Percentiles rank a stretch among this genome's conserved stretches.
Evolutionary conservation across 164 flowering plant species (phyloP).

Genomic region (Warburgia ugandensis): DNA sequence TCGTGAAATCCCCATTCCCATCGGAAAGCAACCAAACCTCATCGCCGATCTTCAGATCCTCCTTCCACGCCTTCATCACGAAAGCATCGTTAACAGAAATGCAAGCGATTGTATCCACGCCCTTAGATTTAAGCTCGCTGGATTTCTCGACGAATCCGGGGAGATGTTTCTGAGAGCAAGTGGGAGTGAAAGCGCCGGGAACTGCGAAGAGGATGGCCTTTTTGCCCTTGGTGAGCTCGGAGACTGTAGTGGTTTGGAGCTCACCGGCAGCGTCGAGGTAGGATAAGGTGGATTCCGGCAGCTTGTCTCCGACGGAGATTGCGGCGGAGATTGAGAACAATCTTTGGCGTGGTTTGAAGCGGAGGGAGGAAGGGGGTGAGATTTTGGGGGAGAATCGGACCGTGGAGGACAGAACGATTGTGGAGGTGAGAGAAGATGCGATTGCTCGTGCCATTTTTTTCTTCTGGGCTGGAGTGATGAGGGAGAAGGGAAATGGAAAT

Average conservation of each 20-base stretch:
- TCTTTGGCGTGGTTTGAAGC: slow-evolving; percentile 4
- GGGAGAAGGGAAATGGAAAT: too few relatives aligned
- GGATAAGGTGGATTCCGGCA: slow-evolving; percentile 65
- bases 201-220: slow-evolving; percentile 66
- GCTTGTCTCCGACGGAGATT: slow-evolving; percentile 51
- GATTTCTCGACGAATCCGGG: slow-evolving; percentile 67
- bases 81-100: slow-evolving; percentile 76
- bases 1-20: slow-evolving; percentile 64
- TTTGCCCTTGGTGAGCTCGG: slow-evolving; percentile 52
- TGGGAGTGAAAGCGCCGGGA: slow-evolving; percentile 80
- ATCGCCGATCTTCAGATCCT: slow-evolving; percentile 38
- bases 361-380: slow-evolving; percentile 9
- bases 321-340: not conserved
- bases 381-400: not conserved
- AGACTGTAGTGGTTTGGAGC: slow-evolving; percentile 51
- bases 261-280: slow-evolving; percentile 52
- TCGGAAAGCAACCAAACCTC: slow-evolving; percentile 60
- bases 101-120: slow-evolving; percentile 61
- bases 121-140: slow-evolving; percentile 48
- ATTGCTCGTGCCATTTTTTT: slow-evolving; percentile 8
- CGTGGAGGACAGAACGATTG: not conserved
- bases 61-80: slow-evolving; percentile 75
- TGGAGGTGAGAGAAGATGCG: slow-evolving; percentile 10
- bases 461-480: not conserved
- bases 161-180: slow-evolving; percentile 70